Evolutionary conservation across 768 basidiomycete genomes (phyloP), one percentile per base, ranked within the genome.

Genomic region (Rickenella mellea): DNA sequence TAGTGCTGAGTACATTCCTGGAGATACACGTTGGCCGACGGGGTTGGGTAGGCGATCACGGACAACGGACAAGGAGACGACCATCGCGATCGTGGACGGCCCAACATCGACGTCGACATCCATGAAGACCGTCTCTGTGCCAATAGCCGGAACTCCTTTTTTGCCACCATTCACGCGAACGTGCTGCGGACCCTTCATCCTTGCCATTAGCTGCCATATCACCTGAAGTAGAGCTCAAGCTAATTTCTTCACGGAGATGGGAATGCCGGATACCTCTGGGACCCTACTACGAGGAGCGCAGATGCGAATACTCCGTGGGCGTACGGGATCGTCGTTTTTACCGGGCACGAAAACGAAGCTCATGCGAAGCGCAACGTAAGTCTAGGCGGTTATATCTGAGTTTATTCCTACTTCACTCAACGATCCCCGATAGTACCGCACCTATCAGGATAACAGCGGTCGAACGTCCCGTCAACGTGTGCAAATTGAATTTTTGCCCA

Each of bases 291-390:
- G 96, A 25, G 96, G 96, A 1, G 93, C 96, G 22, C 96, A 99
- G 58, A 59, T 99, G 43, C 74, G 96, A 99, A 99, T 60, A 98
- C 96, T 2, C 80, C 84, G 7, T 99, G 96, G 96, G 76, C 87
- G 22, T 98, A 97, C 59, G 94, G 93, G 10, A 57, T 99, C 6
- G 83, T 82, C 26, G 85, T 98, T 30, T 97, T 91, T 52, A 94
- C 92, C 0, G 96, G 96, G 0, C 96, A 98, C 55, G 93, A 99
- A n/a, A 67, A 98, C 96, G 15, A 99, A 99, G 61, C 63, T 99
- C 28, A 93, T 98, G 91, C 76, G 89, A 45, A 98, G 97, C 54
- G 94, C 96, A 31, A 97, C 93, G 91, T 92, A 55, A 66, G 89
- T 69, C 1, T 20, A 27, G 26, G 15, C 14, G 22, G 8, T 11